phyloP scores from a whole-genome alignment of 441 rosid species.

The Pelargonium citronellum region DNA sequence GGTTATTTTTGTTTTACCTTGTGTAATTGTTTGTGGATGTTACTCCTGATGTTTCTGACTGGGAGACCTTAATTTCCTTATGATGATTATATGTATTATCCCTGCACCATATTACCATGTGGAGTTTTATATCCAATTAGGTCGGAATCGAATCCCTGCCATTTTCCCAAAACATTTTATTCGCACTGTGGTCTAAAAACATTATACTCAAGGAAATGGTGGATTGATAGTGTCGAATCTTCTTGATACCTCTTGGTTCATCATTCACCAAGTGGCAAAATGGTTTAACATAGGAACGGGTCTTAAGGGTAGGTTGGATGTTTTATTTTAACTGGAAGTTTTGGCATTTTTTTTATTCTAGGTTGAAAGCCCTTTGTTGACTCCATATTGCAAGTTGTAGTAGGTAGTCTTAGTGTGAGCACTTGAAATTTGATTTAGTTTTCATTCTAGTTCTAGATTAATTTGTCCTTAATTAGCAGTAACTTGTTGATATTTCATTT shows the following conservation, averaged over 20 bases:
- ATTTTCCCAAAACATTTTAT: background rate
- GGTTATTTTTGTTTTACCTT: constrained; percentile 13
- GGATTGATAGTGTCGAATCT: background rate
- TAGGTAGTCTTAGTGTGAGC: background rate
- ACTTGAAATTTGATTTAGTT: background rate
- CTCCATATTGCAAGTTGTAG: background rate
- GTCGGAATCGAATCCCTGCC: background rate
- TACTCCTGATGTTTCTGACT: background rate
- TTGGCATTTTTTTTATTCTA: background rate
- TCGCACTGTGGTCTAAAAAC: background rate
- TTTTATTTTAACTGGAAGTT: background rate
- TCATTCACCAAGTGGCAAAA: background rate
- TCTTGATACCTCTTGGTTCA: background rate
- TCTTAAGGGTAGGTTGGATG: background rate
- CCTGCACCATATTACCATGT: background rate
- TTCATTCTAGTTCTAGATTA: too few relatives aligned
- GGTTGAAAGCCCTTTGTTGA: background rate
- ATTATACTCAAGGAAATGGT: background rate
- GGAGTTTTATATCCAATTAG: background rate
- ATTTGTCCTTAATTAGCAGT: background rate
- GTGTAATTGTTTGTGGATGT: constrained; percentile 15
- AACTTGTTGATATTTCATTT: background rate
- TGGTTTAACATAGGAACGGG: background rate
- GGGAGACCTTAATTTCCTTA: background rate
- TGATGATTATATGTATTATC: background rate